A percentile compares a stretch with the other conserved stretches of the same genome.
These are phyloP conservation scores for Fomitopsis palustris DNA, from an alignment of 1,284 basidiomycete genomes.

Conservation along the genomic window DNA sequence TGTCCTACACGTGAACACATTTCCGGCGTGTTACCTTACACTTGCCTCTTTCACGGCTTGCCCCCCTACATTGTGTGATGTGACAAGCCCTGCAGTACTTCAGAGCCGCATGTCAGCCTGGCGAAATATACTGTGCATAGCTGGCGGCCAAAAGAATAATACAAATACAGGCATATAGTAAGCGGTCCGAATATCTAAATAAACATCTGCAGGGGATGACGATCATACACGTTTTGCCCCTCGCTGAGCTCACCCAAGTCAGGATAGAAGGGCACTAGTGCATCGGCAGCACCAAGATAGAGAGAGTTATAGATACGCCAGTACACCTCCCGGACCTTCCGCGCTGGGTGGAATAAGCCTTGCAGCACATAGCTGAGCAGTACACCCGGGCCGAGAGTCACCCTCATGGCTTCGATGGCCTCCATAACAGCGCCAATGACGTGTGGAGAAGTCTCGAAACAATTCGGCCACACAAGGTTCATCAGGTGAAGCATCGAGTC, in stretches of 20 bases:
- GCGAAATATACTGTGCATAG: neutral
- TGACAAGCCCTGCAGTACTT: no score
- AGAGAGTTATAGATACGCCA: slow-evolving; percentile 93
- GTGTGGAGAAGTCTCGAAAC: slow-evolving; percentile 97
- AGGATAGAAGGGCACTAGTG: slow-evolving; percentile 94
- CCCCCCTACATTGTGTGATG: no score
- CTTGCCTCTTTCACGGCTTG: no score
- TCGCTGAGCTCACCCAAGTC: slow-evolving; percentile 85
- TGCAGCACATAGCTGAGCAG: slow-evolving; percentile 90
- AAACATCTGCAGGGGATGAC: slow-evolving; percentile 82
- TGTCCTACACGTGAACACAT: no score
- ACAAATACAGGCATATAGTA: slow-evolving; percentile 9
- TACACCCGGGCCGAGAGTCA: slow-evolving; percentile 92
- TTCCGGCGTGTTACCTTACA: no score
- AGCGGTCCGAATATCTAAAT: slow-evolving; percentile 41
- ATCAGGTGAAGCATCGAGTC: slow-evolving; percentile 97
- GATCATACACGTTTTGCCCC: slow-evolving; percentile 84
- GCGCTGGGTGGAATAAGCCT: slow-evolving; percentile 92
- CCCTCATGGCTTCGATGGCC: slow-evolving; percentile 94
- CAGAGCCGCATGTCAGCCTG: no score
- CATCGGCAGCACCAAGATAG: slow-evolving; percentile 86
- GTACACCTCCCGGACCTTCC: slow-evolving; percentile 94
- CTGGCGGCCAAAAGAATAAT: neutral
- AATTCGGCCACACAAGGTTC: slow-evolving; percentile 99
- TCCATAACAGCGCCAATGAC: slow-evolving; percentile 98